These are phyloP conservation scores for Phtheirospermum japonicum DNA, from an alignment of 257 asterid genomes.

Conservation along the genomic window DNA sequence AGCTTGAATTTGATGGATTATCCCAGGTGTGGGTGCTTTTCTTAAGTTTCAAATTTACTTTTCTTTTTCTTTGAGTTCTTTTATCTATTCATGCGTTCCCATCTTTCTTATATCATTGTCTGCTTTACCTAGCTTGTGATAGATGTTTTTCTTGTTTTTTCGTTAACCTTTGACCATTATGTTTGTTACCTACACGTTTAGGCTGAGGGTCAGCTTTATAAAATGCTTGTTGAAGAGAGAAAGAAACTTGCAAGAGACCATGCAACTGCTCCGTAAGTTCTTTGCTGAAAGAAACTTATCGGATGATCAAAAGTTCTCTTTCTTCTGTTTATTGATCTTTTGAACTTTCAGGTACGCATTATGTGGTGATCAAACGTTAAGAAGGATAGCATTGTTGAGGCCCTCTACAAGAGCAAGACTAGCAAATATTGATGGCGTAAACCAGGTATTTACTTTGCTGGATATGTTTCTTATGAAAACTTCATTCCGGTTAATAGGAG, in stretches of 20 bases:
- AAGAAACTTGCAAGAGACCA: constrained; percentile 71
- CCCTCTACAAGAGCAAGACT: constrained; percentile 94
- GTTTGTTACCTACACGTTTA: constrained; percentile 34
- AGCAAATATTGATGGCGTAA: constrained; percentile 94
- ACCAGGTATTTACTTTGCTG: constrained; percentile 58
- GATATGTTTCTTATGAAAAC: constrained; percentile 12
- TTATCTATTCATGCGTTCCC: constrained; percentile 10
- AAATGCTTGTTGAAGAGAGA: constrained; percentile 80
- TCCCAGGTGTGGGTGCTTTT: constrained; percentile 49
- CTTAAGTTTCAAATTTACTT: background rate
- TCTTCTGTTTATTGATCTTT: constrained; percentile 23
- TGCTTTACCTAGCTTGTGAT: constrained; percentile 19
- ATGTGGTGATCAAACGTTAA: constrained; percentile 89
- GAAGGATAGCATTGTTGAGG: constrained; percentile 71
- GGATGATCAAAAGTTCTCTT: constrained; percentile 2
- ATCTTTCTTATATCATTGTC: constrained; percentile 5
- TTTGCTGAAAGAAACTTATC: background rate
- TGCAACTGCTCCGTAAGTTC: constrained; percentile 90
- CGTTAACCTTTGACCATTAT: constrained; percentile 24
- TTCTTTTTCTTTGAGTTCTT: background rate
- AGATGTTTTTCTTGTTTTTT: constrained; percentile 18
- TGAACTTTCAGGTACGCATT: constrained; percentile 74
- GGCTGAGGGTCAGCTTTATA: constrained; percentile 72
- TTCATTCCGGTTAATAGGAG: constrained; percentile 12
- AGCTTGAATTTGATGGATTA: constrained; percentile 43